Conservation (phyloP, 2,329 filamentous ascomycete species). For the Paracamarosporium sp. region DNA sequence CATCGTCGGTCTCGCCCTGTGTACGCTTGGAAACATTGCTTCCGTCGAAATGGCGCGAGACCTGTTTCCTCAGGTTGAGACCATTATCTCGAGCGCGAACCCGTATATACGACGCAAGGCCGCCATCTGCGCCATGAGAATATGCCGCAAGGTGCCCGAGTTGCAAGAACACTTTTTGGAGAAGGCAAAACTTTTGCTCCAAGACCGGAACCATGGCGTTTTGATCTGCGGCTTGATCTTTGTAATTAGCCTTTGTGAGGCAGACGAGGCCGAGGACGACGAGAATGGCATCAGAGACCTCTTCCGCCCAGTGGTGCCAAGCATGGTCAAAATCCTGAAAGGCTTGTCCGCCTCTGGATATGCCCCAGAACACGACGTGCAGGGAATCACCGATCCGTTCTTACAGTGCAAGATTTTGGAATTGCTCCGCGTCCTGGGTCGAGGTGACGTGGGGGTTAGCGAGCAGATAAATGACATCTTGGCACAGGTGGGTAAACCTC, state of each 20-base stretch:
- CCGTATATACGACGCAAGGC: conserved; percentile 98
- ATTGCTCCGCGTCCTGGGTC: conserved; percentile 82
- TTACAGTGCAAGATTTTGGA: conserved; percentile 95
- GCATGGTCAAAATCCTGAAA: conserved; percentile 89
- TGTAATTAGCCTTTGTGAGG: conserved; percentile 90
- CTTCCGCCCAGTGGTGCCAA: conserved; percentile 85
- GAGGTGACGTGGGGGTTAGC: conserved; percentile 85
- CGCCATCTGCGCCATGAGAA: conserved; percentile 97
- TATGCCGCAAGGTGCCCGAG: conserved; percentile 97
- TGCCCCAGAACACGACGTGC: conserved; percentile 96
- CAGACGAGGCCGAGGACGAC: conserved; percentile 90
- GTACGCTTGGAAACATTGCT: conserved; percentile 96
- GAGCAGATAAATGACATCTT: conserved; percentile 99
- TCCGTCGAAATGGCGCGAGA: conserved; percentile 98
- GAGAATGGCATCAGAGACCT: conserved; percentile 89
- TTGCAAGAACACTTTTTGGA: conserved; percentile 97
- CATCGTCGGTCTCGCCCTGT: conserved; percentile 93
- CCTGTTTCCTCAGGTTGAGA: conserved; percentile 94
- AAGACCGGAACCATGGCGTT: conserved; percentile 95
- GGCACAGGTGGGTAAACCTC: no score
- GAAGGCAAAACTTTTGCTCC: conserved; percentile 85
- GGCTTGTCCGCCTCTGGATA: conserved; percentile 93
- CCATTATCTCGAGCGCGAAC: conserved; percentile 87
- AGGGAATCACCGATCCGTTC: conserved; percentile 97
- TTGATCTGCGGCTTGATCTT: conserved; percentile 90